These are phyloP conservation scores for Hyaloscypha variabilis DNA, from an alignment of 495 filamentous ascomycete genomes.

Conservation along the genomic window DNA sequence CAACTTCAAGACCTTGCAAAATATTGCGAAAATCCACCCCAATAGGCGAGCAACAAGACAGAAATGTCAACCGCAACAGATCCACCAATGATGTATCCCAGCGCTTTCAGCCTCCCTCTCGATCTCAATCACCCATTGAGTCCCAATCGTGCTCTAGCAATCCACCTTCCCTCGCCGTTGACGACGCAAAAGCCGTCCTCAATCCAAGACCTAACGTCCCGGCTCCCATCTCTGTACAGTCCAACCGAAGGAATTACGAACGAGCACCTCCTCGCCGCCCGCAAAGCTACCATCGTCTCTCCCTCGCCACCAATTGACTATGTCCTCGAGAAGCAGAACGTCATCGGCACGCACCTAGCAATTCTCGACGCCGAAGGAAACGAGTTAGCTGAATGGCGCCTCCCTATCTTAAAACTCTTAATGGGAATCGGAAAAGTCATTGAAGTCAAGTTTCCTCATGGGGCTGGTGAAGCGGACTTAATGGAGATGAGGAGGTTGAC, in stretches of 20 bases:
- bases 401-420: neutral
- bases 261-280: slow-evolving; percentile 5
- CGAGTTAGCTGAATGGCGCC: slow-evolving; percentile 11
- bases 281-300: slow-evolving; percentile 6
- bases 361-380: slow-evolving; percentile 11
- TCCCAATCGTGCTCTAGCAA: slow-evolving; percentile 11
- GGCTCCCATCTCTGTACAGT: neutral
- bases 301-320: slow-evolving; percentile 8
- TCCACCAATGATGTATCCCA: neutral
- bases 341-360: slow-evolving; percentile 9
- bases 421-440: neutral
- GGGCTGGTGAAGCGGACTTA: neutral
- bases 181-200: slow-evolving; percentile 8
- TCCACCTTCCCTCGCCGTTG: slow-evolving; percentile 8
- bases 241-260: slow-evolving; percentile 11
- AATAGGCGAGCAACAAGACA: neutral
- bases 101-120: slow-evolving; percentile 18
- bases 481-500: slow-evolving; percentile 1
- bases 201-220: slow-evolving; percentile 13
- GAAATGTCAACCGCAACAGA: neutral
- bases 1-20: neutral
- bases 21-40: neutral
- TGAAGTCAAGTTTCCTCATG: neutral
- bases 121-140: neutral
- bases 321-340: slow-evolving; percentile 10